phyloP scores from a whole-genome alignment of 768 basidiomycete species.

The Lactarius deliciosus region DNA sequence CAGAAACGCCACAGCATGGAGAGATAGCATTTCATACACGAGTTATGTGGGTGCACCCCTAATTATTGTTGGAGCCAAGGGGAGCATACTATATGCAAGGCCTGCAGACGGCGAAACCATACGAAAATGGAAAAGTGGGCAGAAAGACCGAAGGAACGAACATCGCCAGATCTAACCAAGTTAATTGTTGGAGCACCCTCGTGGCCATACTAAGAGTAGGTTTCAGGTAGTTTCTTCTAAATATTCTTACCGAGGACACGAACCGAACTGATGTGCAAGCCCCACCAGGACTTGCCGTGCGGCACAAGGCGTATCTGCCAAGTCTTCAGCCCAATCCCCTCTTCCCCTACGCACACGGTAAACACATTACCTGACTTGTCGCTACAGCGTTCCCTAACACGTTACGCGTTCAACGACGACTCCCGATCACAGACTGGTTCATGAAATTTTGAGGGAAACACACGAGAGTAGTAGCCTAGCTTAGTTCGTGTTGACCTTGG shows the following conservation, averaged over 20 bases:
- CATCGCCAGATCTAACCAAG: neutral
- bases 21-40: constrained; percentile 1
- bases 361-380: neutral
- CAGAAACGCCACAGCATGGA: neutral
- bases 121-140: neutral
- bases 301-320: neutral
- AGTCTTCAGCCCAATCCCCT: neutral
- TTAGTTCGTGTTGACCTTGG: neutral
- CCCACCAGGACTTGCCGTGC: neutral
- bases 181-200: neutral
- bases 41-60: neutral
- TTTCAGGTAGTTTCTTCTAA: neutral
- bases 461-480: neutral
- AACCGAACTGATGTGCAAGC: neutral
- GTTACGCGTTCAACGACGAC: neutral
- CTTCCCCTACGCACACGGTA: neutral
- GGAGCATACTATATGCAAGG: neutral
- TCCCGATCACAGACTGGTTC: neutral
- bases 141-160: neutral
- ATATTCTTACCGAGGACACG: neutral
- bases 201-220: neutral
- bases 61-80: neutral
- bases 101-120: neutral
- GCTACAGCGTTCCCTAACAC: neutral
- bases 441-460: neutral